Evolutionary conservation across 805 yeast species (phyloP).

Genomic region (Pichia manshurica): DNA sequence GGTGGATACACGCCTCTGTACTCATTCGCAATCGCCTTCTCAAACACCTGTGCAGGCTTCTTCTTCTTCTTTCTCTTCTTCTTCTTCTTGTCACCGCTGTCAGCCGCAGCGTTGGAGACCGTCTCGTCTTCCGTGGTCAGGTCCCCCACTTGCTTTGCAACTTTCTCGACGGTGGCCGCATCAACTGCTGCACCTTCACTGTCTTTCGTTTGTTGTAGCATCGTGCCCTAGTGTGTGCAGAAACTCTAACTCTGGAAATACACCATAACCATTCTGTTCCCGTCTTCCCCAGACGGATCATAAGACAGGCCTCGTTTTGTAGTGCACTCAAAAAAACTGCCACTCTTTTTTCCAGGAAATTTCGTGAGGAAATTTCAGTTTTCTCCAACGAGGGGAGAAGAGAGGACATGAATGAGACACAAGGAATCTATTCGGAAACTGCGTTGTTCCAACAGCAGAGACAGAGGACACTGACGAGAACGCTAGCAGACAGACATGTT

Average conservation of each 20-base stretch:
- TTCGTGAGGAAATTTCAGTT: background rate
- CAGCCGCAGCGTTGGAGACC: constrained; percentile 5
- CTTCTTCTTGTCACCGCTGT: constrained; percentile 35
- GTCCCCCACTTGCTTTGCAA: constrained; percentile 1
- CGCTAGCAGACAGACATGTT: constrained; percentile 1
- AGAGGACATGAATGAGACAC: no score
- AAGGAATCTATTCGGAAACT: no score
- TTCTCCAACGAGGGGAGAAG: background rate
- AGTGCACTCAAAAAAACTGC: no score
- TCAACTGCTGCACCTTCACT: background rate
- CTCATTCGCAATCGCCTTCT: constrained; percentile 49
- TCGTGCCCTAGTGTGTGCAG: no score
- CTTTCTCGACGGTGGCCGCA: constrained; percentile 1
- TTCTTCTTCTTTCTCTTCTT: constrained; percentile 54
- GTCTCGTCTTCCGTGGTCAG: constrained; percentile 6
- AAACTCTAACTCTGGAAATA: background rate
- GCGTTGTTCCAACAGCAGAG: no score
- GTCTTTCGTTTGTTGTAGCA: background rate
- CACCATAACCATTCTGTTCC: no score
- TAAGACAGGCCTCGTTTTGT: no score
- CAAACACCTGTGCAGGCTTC: constrained; percentile 43
- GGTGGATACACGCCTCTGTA: constrained; percentile 75
- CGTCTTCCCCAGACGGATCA: no score
- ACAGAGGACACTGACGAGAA: background rate
- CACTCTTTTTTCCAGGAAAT: background rate